Evolutionary conservation across 768 basidiomycete genomes (phyloP), one percentile per base, ranked within the genome.

Genomic region (Phaeotremella skinneri): DNA sequence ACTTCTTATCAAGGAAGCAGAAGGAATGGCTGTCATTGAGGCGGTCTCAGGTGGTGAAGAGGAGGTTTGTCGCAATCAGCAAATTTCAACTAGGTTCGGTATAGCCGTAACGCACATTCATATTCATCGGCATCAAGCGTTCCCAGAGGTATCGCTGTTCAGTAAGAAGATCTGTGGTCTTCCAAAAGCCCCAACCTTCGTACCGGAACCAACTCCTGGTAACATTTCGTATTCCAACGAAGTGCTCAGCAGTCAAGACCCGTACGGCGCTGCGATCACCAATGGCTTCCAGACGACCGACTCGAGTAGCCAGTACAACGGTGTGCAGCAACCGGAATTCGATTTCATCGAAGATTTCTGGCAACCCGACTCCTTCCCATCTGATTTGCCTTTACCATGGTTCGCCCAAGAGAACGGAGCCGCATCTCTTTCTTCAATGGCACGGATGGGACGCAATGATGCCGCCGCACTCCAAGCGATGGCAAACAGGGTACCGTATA

Each of bases 61-160:
- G 56, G 75, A 76, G 48, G 75, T 76, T 11, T 72, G 68, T 11
- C 56, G 73, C 16, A 76, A 76, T 55, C 73, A 70, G 47, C 75
- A 76, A 49, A 58, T 74, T 7, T 65, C 74, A 7, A 69, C 72
- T n/a, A 39, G 69, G n/a, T 57, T 75, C 30, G 74, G 72, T 49
- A 42, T 75, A 27, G 70, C 75, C 7, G 72, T 74, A 48, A 37
- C 64, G 17, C 75, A 76, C 50, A 73, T 76, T 29, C 73, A 75
- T 49, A 70, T 76, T 21, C 75, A 76, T 55, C 68, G 73, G 39
- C 67, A 70, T 41, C 75, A 76, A 50, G 75, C 75, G 21, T 76
- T 76, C 69, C 75, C 75, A 5, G 75, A 76, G 51, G 75, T 76
- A 14, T 72, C 73, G 5, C 55, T 76, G 25, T 76, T 76, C 69